Evolutionary conservation across 1,284 basidiomycete genomes (phyloP), one percentile per base, ranked within the genome.

Genomic region (Sphaerobolus stellatus): DNA sequence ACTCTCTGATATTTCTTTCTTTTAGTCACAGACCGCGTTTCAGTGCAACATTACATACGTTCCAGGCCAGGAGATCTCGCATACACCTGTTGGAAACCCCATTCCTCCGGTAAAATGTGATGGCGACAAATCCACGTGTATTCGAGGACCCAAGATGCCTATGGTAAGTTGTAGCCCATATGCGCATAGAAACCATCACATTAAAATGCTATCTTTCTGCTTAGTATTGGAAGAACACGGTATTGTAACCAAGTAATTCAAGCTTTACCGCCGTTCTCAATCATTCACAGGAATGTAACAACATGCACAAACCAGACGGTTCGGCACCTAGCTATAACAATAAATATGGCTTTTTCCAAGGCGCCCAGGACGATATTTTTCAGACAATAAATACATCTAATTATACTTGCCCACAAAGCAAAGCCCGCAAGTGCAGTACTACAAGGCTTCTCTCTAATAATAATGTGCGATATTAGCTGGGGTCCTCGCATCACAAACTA

Each of bases 21-120:
- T 52, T 8, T 44, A 52, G 50, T 90, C 86, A 72, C 87, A 89
- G 83, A 86, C 79, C 50, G 82, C 82, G 24, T 90, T 89, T 77
- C 79, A 82, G 60, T 91, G 89, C 73, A 77, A 80, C 46, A 72
- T 90, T 43, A 80, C 81, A 1, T 76, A 77, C 45, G 71, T 82
- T 0, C 25, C 22, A 16, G 50, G 50, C n/a, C 50, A 52, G 20
- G 52, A 59, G 33, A 78, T 71, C 5, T 81, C 82, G n/a, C 73
- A 61, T 7, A 74, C 78, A 2, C 68, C 77, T 0, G 64, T 87
- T 24, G 81, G 80, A 4, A 73, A 74, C 24, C 70, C 84, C 16
- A 52, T 60, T 24, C 59, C 65, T 4, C 64, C 71, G 1, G 54
- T 54, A 4, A 57, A 63, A 22, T 73, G 71, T 56, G 58, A 51